These are phyloP conservation scores for Kuraishia molischiana DNA, from an alignment of 805 yeast genomes.

Conservation along the genomic window DNA sequence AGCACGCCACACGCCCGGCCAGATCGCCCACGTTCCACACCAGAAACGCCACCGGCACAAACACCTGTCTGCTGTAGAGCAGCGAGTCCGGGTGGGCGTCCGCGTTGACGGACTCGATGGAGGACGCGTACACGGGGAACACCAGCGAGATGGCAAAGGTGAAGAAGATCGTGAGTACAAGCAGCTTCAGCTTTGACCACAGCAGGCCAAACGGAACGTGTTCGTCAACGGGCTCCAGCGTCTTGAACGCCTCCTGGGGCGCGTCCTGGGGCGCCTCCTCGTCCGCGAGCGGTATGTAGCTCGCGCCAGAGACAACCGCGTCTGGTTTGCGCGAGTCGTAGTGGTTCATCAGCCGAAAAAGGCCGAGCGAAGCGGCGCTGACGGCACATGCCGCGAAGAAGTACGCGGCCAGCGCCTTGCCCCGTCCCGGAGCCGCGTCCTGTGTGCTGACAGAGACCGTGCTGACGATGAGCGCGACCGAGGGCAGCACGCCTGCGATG, in stretches of 20 bases:
- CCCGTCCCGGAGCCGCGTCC: constrained; percentile 1
- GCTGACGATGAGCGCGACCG: constrained; percentile 53
- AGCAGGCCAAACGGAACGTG: constrained; percentile 52
- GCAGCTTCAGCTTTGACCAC: constrained; percentile 51
- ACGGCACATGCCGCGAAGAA: constrained; percentile 19
- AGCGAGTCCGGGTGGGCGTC: constrained; percentile 12
- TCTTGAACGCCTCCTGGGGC: background rate
- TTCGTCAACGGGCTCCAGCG: constrained; percentile 6
- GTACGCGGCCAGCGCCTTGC: constrained; percentile 20
- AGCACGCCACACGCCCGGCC: constrained; percentile 64
- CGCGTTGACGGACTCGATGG: constrained; percentile 39
- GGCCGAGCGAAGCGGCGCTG: constrained; percentile 5
- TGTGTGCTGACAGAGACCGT: constrained; percentile 23
- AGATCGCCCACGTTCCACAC: constrained; percentile 90
- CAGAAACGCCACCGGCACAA: constrained; percentile 68
- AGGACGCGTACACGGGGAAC: constrained; percentile 87
- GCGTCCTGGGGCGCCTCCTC: background rate
- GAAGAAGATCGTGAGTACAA: constrained; percentile 61
- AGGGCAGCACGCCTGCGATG: constrained; percentile 86
- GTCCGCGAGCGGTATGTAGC: background rate
- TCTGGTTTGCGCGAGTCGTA: constrained; percentile 10
- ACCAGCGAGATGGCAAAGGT: constrained; percentile 66
- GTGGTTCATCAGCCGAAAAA: constrained; percentile 12
- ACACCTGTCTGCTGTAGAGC: constrained; percentile 38
- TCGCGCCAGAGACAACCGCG: constrained; percentile 1